These are phyloP conservation scores for Mycena metata DNA, from an alignment of 768 basidiomycete species.

Conservation along the genomic window DNA sequence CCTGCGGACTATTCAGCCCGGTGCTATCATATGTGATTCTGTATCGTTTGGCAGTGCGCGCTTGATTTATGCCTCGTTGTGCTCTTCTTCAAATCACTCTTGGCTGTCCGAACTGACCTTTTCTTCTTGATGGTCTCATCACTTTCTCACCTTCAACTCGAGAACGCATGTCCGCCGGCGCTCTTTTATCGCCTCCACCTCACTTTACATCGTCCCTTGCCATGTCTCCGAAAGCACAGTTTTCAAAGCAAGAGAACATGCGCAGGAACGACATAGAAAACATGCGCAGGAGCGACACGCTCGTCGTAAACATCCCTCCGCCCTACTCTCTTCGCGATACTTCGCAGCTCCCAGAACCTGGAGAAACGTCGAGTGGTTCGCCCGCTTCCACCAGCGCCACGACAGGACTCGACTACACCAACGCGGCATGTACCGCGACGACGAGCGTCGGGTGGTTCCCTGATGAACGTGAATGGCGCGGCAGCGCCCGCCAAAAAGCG, in stretches of 20 bases:
- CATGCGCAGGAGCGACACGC: not conserved
- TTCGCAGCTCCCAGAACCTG: not conserved
- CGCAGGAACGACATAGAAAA: too few relatives aligned
- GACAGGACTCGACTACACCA: not conserved
- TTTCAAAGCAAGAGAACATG: not conserved
- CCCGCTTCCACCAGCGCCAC: slow-evolving; percentile 15
- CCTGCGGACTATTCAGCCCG: too few relatives aligned
- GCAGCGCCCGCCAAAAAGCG: not conserved
- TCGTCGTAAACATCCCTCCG: slow-evolving; percentile 2
- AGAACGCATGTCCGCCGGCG: too few relatives aligned
- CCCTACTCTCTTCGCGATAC: slow-evolving; percentile 1
- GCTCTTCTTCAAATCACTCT: too few relatives aligned
- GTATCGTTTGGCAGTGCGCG: too few relatives aligned
- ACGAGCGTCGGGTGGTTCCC: slow-evolving; percentile 23
- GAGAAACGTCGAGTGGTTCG: not conserved
- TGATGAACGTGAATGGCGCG: not conserved
- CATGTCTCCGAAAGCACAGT: not conserved
- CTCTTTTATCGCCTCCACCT: too few relatives aligned
- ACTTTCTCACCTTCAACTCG: not conserved
- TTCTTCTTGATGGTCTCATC: not conserved
- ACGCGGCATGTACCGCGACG: slow-evolving; percentile 10
- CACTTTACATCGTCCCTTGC: not conserved
- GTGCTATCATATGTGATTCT: too few relatives aligned
- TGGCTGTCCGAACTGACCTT: not conserved
- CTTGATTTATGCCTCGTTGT: too few relatives aligned